Conservation (phyloP, 2,329 filamentous ascomycete species). For the Beauveria australis region DNA sequence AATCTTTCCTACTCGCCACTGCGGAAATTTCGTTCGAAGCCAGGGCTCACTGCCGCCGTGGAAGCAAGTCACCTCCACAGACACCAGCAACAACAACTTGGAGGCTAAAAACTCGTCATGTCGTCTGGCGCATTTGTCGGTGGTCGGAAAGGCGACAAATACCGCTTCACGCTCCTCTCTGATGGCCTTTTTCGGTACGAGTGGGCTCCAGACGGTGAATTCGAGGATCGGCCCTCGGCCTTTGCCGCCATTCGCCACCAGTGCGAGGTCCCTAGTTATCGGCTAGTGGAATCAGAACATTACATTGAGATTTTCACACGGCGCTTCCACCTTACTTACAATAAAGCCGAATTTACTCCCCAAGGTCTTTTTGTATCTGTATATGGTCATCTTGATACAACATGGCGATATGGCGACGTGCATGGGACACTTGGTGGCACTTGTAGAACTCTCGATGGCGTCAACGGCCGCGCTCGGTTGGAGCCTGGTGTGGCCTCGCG, state of each 20-base stretch:
- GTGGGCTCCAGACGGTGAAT: slow-evolving; percentile 50
- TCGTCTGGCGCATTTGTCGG: slow-evolving; percentile 10
- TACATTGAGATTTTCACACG: slow-evolving; percentile 47
- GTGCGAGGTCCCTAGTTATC: slow-evolving; percentile 36
- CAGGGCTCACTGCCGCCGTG: too few relatives aligned
- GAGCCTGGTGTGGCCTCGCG: slow-evolving; percentile 43
- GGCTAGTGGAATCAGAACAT: slow-evolving; percentile 35
- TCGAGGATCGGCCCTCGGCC: slow-evolving; percentile 54
- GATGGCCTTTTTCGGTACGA: slow-evolving; percentile 52
- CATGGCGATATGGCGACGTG: slow-evolving; percentile 45
- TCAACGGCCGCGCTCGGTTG: slow-evolving; percentile 39
- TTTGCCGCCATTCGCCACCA: slow-evolving; percentile 48
- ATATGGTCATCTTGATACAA: slow-evolving; percentile 10
- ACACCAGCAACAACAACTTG: too few relatives aligned
- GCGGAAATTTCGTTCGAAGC: too few relatives aligned
- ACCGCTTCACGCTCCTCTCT: slow-evolving; percentile 52
- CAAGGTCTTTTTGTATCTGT: slow-evolving; percentile 37
- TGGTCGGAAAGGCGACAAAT: slow-evolving; percentile 25
- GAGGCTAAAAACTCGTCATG: not conserved
- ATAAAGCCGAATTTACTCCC: slow-evolving; percentile 46
- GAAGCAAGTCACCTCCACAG: too few relatives aligned
- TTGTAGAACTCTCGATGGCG: slow-evolving; percentile 37
- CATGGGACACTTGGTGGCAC: slow-evolving; percentile 36
- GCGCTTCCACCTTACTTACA: slow-evolving; percentile 48
- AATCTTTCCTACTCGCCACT: too few relatives aligned